Conservation (phyloP, 805 yeast genomes). For the Priceomyces fermenticarens region DNA sequence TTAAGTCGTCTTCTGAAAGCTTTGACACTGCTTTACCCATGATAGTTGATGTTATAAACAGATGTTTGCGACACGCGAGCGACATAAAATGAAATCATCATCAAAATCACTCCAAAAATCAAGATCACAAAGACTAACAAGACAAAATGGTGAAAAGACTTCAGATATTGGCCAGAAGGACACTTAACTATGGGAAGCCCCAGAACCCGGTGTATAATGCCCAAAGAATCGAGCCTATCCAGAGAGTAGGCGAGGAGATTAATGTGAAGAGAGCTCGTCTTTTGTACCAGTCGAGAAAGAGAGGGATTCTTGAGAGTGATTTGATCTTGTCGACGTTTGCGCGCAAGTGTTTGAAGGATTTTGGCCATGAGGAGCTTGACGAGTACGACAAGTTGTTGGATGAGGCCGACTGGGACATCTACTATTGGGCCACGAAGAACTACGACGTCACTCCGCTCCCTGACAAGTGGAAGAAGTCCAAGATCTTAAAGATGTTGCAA, state of each 20-base stretch:
- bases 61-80: not conserved
- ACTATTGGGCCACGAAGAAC: constrained; percentile 94
- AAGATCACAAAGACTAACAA: too few relatives aligned
- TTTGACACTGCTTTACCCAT: constrained; percentile 98
- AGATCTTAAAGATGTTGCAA: constrained; percentile 63
- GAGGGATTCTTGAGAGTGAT: constrained; percentile 95
- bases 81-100: not conserved
- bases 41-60: not conserved
- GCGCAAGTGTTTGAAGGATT: constrained; percentile 57
- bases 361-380: constrained; percentile 61
- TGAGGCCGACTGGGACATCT: constrained; percentile 98
- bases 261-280: constrained; percentile 83
- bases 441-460: constrained; percentile 82
- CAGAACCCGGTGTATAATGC: constrained; percentile 34
- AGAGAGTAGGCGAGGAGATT: constrained; percentile 67
- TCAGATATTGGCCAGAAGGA: constrained; percentile 6
- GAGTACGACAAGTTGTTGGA: constrained; percentile 86
- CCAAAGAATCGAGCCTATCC: constrained; percentile 68
- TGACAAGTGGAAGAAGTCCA: constrained; percentile 72
- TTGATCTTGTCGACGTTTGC: constrained; percentile 83
- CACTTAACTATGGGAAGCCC: constrained; percentile 41
- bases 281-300: constrained; percentile 85
- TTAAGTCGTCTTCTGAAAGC: constrained; percentile 83
- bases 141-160: constrained; percentile 1
- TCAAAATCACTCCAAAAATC: too few relatives aligned